Evolutionary conservation across 2,329 filamentous ascomycete species (phyloP), one percentile per base, ranked within the genome.

Genomic region (Chalara sp.): DNA sequence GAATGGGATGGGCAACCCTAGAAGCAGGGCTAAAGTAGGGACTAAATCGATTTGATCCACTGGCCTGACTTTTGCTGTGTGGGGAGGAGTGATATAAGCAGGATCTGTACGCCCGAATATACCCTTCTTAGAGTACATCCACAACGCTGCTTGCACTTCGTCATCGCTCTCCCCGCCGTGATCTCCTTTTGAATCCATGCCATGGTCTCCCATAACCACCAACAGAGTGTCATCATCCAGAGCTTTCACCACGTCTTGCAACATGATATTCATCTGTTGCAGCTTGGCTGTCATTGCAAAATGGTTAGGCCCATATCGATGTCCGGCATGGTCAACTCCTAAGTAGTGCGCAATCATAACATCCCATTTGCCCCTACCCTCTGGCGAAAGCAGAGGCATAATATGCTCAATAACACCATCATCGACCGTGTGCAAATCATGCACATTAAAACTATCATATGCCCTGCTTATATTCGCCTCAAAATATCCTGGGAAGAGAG

Each of bases 141-240:
- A 99, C 44, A 99, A 69, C 2, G 93, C 90, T 50, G 93, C 90
- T 68, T 99, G 84, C 6, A 99, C 81, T 67, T 99, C 93, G 57
- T 97, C 90, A 59, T 96, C 89, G 32, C 92, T 96, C 72, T 99
- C 93, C 49, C 93, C 93, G n/a, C 93, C 93, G 64, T 99, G 93
- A 59, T 99, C 93, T 13, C 93, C 93, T 71, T 99, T 97, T 54
- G 80, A 75, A 67, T 99, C 93, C 93, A 99, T 99, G 8, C 93
- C 93, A 65, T 99, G 93, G 66, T 99, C 93, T n/a, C 93, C 93
- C 89, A 99, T 95, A 11, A 99, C 87, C 21, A 99, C 83, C 35
- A 99, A 73, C 28, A 99, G 73, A 0, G 93, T 99, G 50, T 89
- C 74, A 48, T 96, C 86, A 60, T 96, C 92, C 13, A 99, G 73